Percentiles rank a stretch among this genome's conserved stretches.
These are phyloP conservation scores for Rhododendron simsii DNA, from an alignment of 148 eudicot species.

Conservation along the genomic window DNA sequence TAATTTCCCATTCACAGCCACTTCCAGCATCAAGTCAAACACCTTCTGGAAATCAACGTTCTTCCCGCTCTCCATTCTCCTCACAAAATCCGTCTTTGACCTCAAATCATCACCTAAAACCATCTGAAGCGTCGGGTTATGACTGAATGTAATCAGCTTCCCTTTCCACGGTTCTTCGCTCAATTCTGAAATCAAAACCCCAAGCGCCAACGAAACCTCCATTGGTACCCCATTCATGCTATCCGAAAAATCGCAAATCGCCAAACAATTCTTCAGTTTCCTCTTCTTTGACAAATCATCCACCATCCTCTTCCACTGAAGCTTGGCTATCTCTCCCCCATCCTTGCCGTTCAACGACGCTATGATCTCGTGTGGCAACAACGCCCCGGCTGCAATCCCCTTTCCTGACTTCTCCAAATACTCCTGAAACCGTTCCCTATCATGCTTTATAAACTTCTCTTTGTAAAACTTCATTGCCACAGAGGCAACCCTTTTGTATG, in stretches of 20 bases:
- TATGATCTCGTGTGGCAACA: constrained; percentile 51
- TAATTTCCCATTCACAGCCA: constrained; percentile 27
- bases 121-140: constrained; percentile 23
- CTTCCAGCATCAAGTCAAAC: constrained; percentile 35
- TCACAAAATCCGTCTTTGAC: constrained; percentile 22
- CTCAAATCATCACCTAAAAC: constrained; percentile 18
- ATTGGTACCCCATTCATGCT: constrained; percentile 33
- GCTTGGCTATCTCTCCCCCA: constrained; percentile 32
- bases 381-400: constrained; percentile 48
- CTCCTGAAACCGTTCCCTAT: constrained; percentile 26
- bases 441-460: constrained; percentile 22
- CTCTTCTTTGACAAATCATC: constrained; percentile 37
- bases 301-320: constrained; percentile 55
- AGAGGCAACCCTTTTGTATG: constrained; percentile 41
- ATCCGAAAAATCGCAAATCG: constrained; percentile 45
- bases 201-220: constrained; percentile 43
- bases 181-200: constrained; percentile 30
- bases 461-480: constrained; percentile 46
- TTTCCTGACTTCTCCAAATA: constrained; percentile 35
- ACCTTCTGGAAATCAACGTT: constrained; percentile 37
- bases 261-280: constrained; percentile 33
- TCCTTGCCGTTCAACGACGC: constrained; percentile 15
- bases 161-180: constrained; percentile 43
- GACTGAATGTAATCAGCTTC: constrained; percentile 32
- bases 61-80: constrained; percentile 19